These are phyloP conservation scores for Rhodomyrtus tomentosa DNA, from an alignment of 345 rosid species.

Conservation along the genomic window DNA sequence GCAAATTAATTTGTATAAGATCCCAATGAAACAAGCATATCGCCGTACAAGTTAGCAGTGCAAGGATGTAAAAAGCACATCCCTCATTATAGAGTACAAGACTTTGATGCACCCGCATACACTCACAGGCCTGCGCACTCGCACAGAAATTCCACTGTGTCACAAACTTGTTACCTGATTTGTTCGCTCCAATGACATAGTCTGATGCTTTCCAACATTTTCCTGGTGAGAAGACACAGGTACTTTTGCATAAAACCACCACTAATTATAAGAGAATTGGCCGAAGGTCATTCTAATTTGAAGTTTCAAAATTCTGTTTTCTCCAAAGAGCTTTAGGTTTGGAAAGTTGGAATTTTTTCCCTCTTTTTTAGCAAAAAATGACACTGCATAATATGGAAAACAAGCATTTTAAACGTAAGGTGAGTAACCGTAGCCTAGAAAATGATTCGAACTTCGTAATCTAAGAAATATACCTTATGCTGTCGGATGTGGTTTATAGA, in stretches of 20 bases:
- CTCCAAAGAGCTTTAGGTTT: background rate
- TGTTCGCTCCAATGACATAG: slow-evolving; percentile 40
- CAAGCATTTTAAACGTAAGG: background rate
- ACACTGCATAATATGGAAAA: background rate
- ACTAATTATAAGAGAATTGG: background rate
- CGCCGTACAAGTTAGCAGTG: background rate
- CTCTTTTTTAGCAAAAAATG: background rate
- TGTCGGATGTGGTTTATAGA: slow-evolving; percentile 40
- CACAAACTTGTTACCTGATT: slow-evolving; percentile 37
- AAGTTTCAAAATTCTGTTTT: background rate
- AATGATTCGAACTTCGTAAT: background rate
- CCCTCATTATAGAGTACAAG: background rate
- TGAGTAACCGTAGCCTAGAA: background rate
- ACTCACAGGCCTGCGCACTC: background rate
- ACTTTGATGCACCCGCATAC: background rate
- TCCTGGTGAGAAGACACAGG: slow-evolving; percentile 34
- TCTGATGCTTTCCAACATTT: slow-evolving; percentile 43
- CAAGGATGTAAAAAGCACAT: background rate
- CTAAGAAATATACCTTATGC: slow-evolving; percentile 36
- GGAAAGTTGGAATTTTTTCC: background rate
- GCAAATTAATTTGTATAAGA: slow-evolving; percentile 1
- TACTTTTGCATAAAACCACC: background rate
- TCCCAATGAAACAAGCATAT: background rate
- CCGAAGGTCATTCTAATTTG: background rate
- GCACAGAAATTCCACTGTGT: background rate